These are phyloP conservation scores for Lasiosphaeriaceae sp. DNA, from an alignment of 495 filamentous ascomycete species.

Conservation along the genomic window DNA sequence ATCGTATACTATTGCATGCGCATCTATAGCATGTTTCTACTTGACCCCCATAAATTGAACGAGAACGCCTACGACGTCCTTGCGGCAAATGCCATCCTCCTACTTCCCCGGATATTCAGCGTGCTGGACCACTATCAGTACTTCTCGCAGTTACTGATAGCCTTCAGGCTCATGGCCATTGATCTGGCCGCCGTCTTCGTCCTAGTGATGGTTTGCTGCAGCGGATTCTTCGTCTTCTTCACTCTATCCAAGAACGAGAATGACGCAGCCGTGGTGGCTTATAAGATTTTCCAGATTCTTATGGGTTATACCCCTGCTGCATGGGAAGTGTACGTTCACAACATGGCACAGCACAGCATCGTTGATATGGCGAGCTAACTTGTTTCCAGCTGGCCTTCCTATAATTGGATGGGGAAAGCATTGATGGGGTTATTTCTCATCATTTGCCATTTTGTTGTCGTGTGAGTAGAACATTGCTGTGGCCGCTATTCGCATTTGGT, in stretches of 20 bases:
- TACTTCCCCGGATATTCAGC: conserved; percentile 87
- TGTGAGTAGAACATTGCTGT: conserved; percentile 41
- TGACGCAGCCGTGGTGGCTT: conserved; percentile 67
- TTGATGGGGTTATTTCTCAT: conserved; percentile 79
- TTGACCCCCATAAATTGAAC: conserved; percentile 64
- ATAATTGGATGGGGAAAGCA: conserved; percentile 69
- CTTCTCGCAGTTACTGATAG: conserved; percentile 89
- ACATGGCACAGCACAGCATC: not conserved
- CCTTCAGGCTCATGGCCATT: conserved; percentile 86
- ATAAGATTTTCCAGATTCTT: conserved; percentile 85
- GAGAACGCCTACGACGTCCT: conserved; percentile 86
- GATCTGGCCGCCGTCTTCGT: conserved; percentile 81
- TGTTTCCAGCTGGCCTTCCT: conserved; percentile 64
- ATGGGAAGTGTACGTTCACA: conserved; percentile 44
- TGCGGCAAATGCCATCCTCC: conserved; percentile 79
- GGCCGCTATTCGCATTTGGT: not conserved
- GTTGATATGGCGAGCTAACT: conserved; percentile 18
- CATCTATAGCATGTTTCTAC: conserved; percentile 75
- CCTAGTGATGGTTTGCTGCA: conserved; percentile 78
- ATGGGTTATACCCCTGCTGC: conserved; percentile 68
- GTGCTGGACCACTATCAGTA: conserved; percentile 91
- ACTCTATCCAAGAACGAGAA: conserved; percentile 65
- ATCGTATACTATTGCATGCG: conserved; percentile 85
- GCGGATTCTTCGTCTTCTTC: conserved; percentile 93
- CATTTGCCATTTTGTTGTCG: conserved; percentile 91